These are phyloP conservation scores for Aureobasidium vineae DNA, from an alignment of 2,329 filamentous ascomycete species.

Conservation along the genomic window DNA sequence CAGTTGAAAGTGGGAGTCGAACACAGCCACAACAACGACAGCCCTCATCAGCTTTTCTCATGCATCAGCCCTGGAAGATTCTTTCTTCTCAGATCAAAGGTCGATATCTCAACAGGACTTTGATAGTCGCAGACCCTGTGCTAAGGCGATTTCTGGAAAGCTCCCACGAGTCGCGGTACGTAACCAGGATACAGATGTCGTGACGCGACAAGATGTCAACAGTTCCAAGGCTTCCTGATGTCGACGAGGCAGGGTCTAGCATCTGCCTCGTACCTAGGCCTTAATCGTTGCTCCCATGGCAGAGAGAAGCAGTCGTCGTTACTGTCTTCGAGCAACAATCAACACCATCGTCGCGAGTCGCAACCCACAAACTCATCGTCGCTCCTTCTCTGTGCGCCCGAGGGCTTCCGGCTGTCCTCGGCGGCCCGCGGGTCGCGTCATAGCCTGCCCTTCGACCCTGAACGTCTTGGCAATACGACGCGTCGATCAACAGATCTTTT, in stretches of 20 bases:
- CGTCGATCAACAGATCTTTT: neutral
- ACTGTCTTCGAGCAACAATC: neutral
- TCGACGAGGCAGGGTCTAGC: neutral
- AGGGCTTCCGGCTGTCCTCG: neutral
- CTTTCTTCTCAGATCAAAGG: neutral
- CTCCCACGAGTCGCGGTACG: neutral
- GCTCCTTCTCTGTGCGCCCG: neutral
- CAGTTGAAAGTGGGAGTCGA: neutral
- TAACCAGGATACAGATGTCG: neutral
- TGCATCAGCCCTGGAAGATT: neutral
- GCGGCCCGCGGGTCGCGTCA: neutral
- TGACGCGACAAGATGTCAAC: neutral
- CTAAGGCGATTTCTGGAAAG: neutral
- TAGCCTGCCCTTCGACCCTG: neutral
- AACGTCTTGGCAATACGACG: conserved; percentile 1
- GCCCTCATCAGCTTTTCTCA: neutral
- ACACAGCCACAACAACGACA: neutral
- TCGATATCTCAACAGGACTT: neutral
- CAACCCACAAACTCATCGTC: neutral
- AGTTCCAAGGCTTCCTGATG: neutral
- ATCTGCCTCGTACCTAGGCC: neutral
- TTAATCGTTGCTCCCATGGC: neutral
- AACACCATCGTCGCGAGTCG: neutral
- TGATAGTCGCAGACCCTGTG: neutral
- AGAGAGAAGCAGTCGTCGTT: neutral